A percentile compares a stretch with the other conserved stretches of the same genome.
Evolutionary conservation across 1,284 basidiomycete genomes (phyloP).

Genomic region (Apiotrichum porosum): DNA sequence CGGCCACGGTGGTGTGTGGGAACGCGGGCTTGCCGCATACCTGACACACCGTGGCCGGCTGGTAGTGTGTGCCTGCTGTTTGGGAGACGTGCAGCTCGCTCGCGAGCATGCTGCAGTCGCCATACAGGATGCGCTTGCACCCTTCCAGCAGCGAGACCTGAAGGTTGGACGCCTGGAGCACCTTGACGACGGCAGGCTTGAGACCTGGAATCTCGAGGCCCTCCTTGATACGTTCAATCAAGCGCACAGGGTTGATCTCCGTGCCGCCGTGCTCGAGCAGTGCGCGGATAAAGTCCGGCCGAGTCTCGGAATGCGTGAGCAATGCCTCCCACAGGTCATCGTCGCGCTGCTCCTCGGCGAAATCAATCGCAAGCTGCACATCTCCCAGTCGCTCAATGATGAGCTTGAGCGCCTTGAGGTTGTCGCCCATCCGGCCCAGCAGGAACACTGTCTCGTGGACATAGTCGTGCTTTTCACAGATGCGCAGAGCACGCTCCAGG

Average conservation of each 20-base stretch:
- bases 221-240: constrained; percentile 90
- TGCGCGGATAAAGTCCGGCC: constrained; percentile 94
- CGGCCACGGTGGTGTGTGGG: constrained; percentile 44
- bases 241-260: constrained; percentile 89
- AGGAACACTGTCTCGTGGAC: constrained; percentile 98
- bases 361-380: constrained; percentile 91
- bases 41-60: constrained; percentile 61
- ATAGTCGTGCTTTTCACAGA: constrained; percentile 77
- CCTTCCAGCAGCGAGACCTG: constrained; percentile 82
- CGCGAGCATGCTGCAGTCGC: constrained; percentile 73
- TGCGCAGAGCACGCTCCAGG: constrained; percentile 76
- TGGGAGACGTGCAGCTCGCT: constrained; percentile 66
- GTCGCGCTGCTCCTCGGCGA: constrained; percentile 95
- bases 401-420: constrained; percentile 85
- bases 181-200: constrained; percentile 91
- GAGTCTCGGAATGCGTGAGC: constrained; percentile 85
- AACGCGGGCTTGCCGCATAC: constrained; percentile 62
- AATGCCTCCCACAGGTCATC: constrained; percentile 98
- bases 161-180: constrained; percentile 90
- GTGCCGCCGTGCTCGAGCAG: constrained; percentile 92
- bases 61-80: constrained; percentile 66
- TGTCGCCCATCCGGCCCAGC: constrained; percentile 94
- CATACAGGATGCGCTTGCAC: constrained; percentile 76
- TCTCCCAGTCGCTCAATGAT: constrained; percentile 95
- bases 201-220: constrained; percentile 93